Evolutionary conservation across 306 rosid genomes (phyloP), one percentile per base, ranked within the genome.

Genomic region (Cicer arietinum): DNA sequence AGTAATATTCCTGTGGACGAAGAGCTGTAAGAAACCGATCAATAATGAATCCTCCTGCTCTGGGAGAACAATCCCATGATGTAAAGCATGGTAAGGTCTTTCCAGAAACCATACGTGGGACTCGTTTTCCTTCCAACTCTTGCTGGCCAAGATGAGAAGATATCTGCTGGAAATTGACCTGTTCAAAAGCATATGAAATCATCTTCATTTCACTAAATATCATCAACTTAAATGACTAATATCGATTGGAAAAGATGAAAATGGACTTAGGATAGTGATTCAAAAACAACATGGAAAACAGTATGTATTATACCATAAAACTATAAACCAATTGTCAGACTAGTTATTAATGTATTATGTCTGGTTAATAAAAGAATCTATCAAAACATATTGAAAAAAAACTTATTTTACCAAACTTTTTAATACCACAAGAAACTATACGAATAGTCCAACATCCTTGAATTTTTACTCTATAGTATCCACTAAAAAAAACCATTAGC

Each of bases 21-120:
- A 94, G 97, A 73, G 92, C 98, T 12, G 97, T 86, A 82, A 94
- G 98, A 87, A 94, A 94, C 77, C 96, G 91, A 74, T 94, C 98
- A 80, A 88, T 86, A 76, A 91, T 88, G 84, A 94, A 91, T 50
- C 97, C 98, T 71, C 98, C 98, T 54, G 97, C 89, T 76, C 96
- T 87, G 74, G 97, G 76, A 69, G 97, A 87, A 85, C 93, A 94
- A 87, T 94, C 98, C 97, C 98, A 94, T 3, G 98, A 85, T n/a
- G 93, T 66, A 78, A 94, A 94, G 88, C 97, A 87, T 2, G 97
- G 98, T 58, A 94, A 81, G 37, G 97, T 91, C 83, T 94, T 94
- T 61, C 98, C 98, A 57, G 97, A 94, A 86, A 92, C 96, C 98
- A 94, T 94, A 71, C 92, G 90, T 41, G 98, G 98, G 52, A 94